Conservation (phyloP, 1,139 yeast species). For the Debaryomyces sp. region DNA sequence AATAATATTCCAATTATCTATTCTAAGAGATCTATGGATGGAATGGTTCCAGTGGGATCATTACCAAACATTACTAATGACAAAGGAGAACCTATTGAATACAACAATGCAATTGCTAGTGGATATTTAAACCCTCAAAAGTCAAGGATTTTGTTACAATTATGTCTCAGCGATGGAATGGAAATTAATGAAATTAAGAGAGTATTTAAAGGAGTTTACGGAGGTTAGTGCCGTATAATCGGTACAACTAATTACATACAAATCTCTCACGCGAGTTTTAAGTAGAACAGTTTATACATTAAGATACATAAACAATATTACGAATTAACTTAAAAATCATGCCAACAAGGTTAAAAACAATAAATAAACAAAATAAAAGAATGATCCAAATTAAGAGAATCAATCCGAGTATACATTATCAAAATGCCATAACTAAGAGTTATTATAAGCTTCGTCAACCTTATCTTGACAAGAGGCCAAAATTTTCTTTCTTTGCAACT, state of each 20-base stretch:
- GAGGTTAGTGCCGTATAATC: slow-evolving; percentile 7
- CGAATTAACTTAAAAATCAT: neutral
- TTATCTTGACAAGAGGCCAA: slow-evolving; percentile 60
- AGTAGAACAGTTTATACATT: neutral
- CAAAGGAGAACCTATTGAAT: slow-evolving; percentile 6
- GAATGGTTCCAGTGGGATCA: slow-evolving; percentile 47
- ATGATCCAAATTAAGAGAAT: neutral
- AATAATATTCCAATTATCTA: slow-evolving; percentile 57
- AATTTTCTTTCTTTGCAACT: slow-evolving; percentile 92
- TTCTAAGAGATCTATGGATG: slow-evolving; percentile 69
- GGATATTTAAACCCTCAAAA: slow-evolving; percentile 73
- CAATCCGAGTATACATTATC: neutral
- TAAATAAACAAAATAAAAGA: neutral
- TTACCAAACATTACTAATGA: slow-evolving; percentile 27
- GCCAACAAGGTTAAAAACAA: neutral
- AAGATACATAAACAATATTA: neutral
- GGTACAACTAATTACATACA: neutral
- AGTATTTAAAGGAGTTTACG: slow-evolving; percentile 50
- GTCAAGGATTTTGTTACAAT: slow-evolving; percentile 60
- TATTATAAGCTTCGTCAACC: slow-evolving; percentile 59
- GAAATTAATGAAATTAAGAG: slow-evolving; percentile 41
- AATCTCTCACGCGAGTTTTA: neutral
- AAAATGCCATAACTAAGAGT: slow-evolving; percentile 5
- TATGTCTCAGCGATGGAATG: slow-evolving; percentile 53
- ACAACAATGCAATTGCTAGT: slow-evolving; percentile 44